Conservation (phyloP, 2,329 filamentous ascomycete species). For the Apiospora rasikravindrae region DNA sequence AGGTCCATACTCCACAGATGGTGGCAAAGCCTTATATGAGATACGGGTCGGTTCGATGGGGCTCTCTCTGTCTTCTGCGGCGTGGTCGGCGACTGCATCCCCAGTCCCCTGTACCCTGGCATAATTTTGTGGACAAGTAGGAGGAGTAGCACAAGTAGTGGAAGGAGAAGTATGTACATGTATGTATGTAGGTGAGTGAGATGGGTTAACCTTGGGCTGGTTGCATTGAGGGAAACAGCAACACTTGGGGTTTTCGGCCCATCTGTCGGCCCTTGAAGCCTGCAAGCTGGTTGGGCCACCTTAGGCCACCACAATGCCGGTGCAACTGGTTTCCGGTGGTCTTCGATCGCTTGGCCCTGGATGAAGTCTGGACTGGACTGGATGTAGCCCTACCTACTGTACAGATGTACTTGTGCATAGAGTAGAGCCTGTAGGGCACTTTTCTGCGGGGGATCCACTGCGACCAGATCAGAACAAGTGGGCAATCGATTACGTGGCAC, state of each 20-base stretch:
- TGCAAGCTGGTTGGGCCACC: background rate
- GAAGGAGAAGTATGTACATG: too few relatives aligned
- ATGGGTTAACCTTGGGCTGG: too few relatives aligned
- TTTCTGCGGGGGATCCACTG: background rate
- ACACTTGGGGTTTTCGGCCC: background rate
- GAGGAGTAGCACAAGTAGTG: too few relatives aligned
- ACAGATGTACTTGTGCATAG: too few relatives aligned
- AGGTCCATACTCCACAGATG: background rate
- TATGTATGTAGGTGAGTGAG: too few relatives aligned
- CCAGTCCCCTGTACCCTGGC: too few relatives aligned
- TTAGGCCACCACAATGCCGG: background rate
- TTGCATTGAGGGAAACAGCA: background rate
- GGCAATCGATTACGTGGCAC: background rate
- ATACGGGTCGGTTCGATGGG: background rate
- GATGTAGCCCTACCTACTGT: too few relatives aligned
- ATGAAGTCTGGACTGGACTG: background rate
- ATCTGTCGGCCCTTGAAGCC: slow-evolving; percentile 13
- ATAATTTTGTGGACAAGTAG: too few relatives aligned
- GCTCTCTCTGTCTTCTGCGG: background rate
- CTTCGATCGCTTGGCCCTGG: background rate
- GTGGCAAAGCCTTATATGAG: slow-evolving; percentile 15
- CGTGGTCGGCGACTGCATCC: background rate
- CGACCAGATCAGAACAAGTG: background rate
- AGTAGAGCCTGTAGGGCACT: too few relatives aligned
- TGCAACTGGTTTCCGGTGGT: background rate